Evolutionary conservation across 805 yeast genomes (phyloP).

Genomic region (Cyberlindnera maritima): DNA sequence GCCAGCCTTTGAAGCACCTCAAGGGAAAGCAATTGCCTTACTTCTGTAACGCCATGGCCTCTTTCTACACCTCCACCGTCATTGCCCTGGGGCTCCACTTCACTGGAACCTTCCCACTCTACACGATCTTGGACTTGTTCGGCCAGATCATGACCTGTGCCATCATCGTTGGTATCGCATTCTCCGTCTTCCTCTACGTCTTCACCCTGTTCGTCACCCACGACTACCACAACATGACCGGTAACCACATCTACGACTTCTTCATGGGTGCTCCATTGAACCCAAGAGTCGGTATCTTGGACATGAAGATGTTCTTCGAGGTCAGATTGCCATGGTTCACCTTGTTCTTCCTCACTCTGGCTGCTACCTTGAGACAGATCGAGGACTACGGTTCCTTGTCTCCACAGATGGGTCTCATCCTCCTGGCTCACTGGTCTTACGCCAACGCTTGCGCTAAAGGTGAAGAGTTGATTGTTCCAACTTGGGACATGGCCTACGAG

Average conservation of each 20-base stretch:
- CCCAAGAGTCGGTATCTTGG: slow-evolving; percentile 91
- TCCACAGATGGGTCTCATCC: slow-evolving; percentile 68
- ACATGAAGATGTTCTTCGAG: slow-evolving; percentile 95
- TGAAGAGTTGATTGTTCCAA: slow-evolving; percentile 94
- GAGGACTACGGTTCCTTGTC: slow-evolving; percentile 78
- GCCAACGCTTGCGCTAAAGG: slow-evolving; percentile 98
- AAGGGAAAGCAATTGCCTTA: slow-evolving; percentile 82
- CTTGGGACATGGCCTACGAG: slow-evolving; percentile 99
- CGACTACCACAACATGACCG: slow-evolving; percentile 89
- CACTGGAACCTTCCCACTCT: slow-evolving; percentile 70
- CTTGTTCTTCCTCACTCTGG: slow-evolving; percentile 70
- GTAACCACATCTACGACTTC: slow-evolving; percentile 83
- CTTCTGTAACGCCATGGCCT: slow-evolving; percentile 87
- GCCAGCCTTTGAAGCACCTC: slow-evolving; percentile 86
- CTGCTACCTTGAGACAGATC: slow-evolving; percentile 73
- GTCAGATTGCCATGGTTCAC: slow-evolving; percentile 97
- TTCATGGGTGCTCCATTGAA: slow-evolving; percentile 98
- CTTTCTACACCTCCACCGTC: slow-evolving; percentile 69
- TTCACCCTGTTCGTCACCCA: slow-evolving; percentile 62
- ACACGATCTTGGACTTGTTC: slow-evolving; percentile 73
- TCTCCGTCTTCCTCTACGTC: slow-evolving; percentile 68
- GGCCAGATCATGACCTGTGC: slow-evolving; percentile 94
- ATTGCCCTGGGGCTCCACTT: slow-evolving; percentile 63
- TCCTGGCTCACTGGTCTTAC: slow-evolving; percentile 88
- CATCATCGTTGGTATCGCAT: slow-evolving; percentile 69